A percentile compares a stretch with the other conserved stretches of the same genome.
phyloP scores from a whole-genome alignment of 2,329 filamentous ascomycete genomes.

The Aureobasidium sp. region DNA sequence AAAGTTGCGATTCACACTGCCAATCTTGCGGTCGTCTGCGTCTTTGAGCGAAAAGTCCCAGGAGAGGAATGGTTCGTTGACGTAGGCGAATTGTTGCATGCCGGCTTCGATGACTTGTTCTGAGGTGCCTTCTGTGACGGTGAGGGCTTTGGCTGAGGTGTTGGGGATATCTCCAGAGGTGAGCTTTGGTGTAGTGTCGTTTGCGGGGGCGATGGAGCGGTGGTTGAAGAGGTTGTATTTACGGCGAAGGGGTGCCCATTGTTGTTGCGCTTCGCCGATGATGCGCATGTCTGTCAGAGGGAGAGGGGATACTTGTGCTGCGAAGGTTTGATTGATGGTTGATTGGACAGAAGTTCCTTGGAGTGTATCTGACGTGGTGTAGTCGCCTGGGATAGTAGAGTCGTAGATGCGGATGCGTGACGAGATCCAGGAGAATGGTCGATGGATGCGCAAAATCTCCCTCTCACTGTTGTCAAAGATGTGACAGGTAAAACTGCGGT shows the following conservation, averaged over 20 bases:
- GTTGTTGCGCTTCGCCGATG: conserved; percentile 55
- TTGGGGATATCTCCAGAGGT: conserved; percentile 39
- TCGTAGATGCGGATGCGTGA: conserved; percentile 51
- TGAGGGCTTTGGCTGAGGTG: conserved; percentile 41
- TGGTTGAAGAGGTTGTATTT: conserved; percentile 60
- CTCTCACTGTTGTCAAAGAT: conserved; percentile 54
- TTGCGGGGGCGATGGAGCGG: conserved; percentile 32
- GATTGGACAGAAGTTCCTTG: conserved; percentile 33
- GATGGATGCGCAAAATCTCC: conserved; percentile 54
- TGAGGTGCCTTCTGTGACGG: conserved; percentile 28
- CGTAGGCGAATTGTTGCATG: conserved; percentile 53
- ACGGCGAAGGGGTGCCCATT: conserved; percentile 53
- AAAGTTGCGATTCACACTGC: conserved; percentile 57
- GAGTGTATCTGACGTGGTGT: neutral
- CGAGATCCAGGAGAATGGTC: conserved; percentile 57
- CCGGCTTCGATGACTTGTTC: conserved; percentile 32
- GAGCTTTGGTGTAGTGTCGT: conserved; percentile 30
- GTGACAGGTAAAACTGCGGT: conserved; percentile 56
- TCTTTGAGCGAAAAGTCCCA: conserved; percentile 56
- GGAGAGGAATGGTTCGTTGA: conserved; percentile 55
- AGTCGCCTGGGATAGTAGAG: conserved; percentile 23
- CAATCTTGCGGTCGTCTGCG: conserved; percentile 44
- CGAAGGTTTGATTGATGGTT: conserved; percentile 33
- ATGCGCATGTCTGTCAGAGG: conserved; percentile 52
- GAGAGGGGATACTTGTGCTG: conserved; percentile 39